Percentiles rank a stretch among this genome's conserved stretches.
phyloP scores from a whole-genome alignment of 106 monocot genomes.

The Apostasia ramifera region DNA sequence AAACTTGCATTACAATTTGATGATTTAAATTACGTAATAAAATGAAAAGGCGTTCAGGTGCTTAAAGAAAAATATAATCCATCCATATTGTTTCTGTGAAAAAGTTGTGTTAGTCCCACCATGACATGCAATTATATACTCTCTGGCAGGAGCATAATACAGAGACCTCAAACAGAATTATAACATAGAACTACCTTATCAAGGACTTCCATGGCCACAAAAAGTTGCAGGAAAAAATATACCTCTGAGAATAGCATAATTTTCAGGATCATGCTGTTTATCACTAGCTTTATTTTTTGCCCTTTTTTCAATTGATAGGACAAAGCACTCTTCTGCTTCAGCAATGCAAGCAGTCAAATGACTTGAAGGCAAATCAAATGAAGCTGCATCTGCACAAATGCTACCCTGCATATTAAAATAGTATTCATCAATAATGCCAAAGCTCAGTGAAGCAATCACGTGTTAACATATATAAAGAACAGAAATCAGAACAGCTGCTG shows the following conservation, averaged over 20 bases:
- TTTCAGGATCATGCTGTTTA: conserved; percentile 85
- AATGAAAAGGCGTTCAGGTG: too few relatives aligned
- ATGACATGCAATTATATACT: too few relatives aligned
- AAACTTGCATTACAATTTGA: too few relatives aligned
- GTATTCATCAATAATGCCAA: conserved; percentile 30
- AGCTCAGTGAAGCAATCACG: conserved; percentile 20
- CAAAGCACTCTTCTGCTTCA: conserved; percentile 85
- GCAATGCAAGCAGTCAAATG: conserved; percentile 68
- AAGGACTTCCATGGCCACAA: neutral
- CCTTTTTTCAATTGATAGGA: conserved; percentile 47
- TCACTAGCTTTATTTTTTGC: conserved; percentile 64
- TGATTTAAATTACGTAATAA: too few relatives aligned
- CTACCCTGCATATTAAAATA: conserved; percentile 50
- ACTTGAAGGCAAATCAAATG: conserved; percentile 82
- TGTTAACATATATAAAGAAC: too few relatives aligned
- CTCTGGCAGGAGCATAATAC: too few relatives aligned
- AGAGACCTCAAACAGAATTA: too few relatives aligned
- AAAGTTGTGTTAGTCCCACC: too few relatives aligned
- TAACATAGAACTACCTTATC: too few relatives aligned
- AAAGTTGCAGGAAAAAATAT: neutral
- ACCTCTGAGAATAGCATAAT: conserved; percentile 94
- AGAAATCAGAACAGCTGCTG: too few relatives aligned
- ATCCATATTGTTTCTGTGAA: too few relatives aligned
- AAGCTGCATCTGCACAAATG: conserved; percentile 96
- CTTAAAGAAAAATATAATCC: too few relatives aligned